Percentiles rank a stretch among this genome's conserved stretches.
Conservation (phyloP, 23 red algal genomes). For the Chondrus crispus region DNA sequence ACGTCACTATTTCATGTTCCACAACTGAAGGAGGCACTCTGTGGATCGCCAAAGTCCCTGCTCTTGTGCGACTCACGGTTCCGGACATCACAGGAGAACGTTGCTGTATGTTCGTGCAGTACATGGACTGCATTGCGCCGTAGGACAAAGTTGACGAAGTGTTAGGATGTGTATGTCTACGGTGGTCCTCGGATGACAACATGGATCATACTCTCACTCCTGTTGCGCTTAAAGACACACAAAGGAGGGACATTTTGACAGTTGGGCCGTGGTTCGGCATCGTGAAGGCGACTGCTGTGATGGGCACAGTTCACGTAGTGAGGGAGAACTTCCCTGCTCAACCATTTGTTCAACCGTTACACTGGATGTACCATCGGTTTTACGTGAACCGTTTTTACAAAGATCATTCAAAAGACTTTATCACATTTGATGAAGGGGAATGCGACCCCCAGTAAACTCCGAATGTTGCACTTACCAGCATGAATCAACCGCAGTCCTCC, state of each 20-base stretch:
- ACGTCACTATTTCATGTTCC: not conserved
- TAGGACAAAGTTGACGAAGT: not conserved
- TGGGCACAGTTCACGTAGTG: not conserved
- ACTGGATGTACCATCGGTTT: not conserved
- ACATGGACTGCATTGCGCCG: not conserved
- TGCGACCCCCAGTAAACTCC: too few relatives aligned
- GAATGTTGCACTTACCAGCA: too few relatives aligned
- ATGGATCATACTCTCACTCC: not conserved
- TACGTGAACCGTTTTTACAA: not conserved
- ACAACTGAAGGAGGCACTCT: too few relatives aligned
- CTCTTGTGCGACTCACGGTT: too few relatives aligned
- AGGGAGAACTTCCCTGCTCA: not conserved
- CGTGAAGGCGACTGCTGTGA: not conserved
- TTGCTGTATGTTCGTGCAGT: not conserved
- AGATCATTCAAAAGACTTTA: too few relatives aligned
- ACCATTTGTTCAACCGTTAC: not conserved
- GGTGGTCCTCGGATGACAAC: not conserved
- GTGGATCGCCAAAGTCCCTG: not conserved
- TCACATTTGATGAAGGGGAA: too few relatives aligned
- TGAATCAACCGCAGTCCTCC: too few relatives aligned
- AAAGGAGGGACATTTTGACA: too few relatives aligned
- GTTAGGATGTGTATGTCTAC: not conserved
- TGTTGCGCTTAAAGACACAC: not conserved
- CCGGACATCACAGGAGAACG: not conserved
- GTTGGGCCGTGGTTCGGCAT: constrained; percentile 4